Evolutionary conservation across 768 basidiomycete genomes (phyloP).

Genomic region (Amyloporia xantha): DNA sequence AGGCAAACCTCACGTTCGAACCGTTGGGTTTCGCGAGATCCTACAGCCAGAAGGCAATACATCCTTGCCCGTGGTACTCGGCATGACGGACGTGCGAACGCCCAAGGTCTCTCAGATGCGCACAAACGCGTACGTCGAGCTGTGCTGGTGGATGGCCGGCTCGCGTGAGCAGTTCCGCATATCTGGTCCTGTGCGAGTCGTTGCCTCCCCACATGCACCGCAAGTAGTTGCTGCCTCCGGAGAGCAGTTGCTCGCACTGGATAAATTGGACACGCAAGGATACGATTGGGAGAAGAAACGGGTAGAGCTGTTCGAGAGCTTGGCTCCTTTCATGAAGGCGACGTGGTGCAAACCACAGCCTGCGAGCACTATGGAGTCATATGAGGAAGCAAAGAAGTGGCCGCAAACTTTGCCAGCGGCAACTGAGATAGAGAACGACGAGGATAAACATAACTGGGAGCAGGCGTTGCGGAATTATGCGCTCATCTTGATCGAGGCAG

Average conservation of each 20-base stretch:
- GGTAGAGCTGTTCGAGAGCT: constrained; percentile 46
- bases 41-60: constrained; percentile 37
- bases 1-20: constrained; percentile 53
- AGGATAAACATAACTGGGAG: constrained; percentile 40
- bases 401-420: constrained; percentile 47
- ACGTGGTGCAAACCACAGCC: constrained; percentile 66
- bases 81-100: constrained; percentile 66
- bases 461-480: constrained; percentile 62
- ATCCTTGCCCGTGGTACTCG: constrained; percentile 52
- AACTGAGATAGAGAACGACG: constrained; percentile 30
- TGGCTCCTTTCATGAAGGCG: constrained; percentile 62
- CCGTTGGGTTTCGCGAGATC: constrained; percentile 56
- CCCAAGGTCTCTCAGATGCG: constrained; percentile 59
- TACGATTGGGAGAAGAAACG: constrained; percentile 69
- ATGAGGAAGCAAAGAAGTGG: constrained; percentile 58
- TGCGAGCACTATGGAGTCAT: constrained; percentile 44
- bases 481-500: constrained; percentile 64
- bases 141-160: constrained; percentile 69
- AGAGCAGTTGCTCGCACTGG: constrained; percentile 12
- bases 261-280: constrained; percentile 13
- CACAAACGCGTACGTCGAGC: constrained; percentile 44
- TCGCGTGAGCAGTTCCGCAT: constrained; percentile 72
- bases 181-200: constrained; percentile 45
- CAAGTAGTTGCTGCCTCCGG: constrained; percentile 10
- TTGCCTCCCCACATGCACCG: constrained; percentile 38